These are phyloP conservation scores for Eleusine coracana DNA, from an alignment of 176 grass and related monocot genomes.

Conservation along the genomic window DNA sequence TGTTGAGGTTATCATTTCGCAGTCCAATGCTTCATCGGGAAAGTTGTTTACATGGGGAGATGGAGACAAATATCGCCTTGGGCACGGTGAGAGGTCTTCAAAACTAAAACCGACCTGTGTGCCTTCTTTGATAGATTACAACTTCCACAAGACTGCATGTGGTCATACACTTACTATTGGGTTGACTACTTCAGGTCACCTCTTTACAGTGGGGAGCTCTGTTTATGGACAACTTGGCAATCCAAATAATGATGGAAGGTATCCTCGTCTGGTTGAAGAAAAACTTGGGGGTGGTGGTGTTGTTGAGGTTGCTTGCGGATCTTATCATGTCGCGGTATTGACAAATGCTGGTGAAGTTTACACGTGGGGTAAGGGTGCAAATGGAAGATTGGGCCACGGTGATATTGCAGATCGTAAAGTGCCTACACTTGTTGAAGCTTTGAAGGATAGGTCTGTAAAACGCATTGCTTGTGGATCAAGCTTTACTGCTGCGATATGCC, in stretches of 20 bases:
- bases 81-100: conserved; percentile 78
- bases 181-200: conserved; percentile 87
- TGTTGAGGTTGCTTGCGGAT: conserved; percentile 80
- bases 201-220: conserved; percentile 88
- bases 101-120: conserved; percentile 92
- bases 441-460: conserved; percentile 85
- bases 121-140: conserved; percentile 90
- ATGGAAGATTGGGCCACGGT: conserved; percentile 90
- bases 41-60: conserved; percentile 99
- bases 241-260: conserved; percentile 84
- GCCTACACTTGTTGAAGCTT: conserved; percentile 81
- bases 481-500: conserved; percentile 90
- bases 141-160: conserved; percentile 88
- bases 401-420: conserved; percentile 82
- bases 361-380: conserved; percentile 94
- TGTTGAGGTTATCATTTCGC: conserved; percentile 85
- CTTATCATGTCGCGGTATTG: conserved; percentile 85
- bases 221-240: conserved; percentile 95
- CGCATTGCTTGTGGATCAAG: conserved; percentile 81
- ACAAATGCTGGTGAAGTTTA: conserved; percentile 91
- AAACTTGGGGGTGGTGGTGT: conserved; percentile 73
- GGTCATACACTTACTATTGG: conserved; percentile 95
- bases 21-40: conserved; percentile 88
- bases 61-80: conserved; percentile 94
- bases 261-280: conserved; percentile 77